Evolutionary conservation across 2,329 filamentous ascomycete species (phyloP), one percentile per base, ranked within the genome.

Genomic region (Aspergillus sergii): DNA sequence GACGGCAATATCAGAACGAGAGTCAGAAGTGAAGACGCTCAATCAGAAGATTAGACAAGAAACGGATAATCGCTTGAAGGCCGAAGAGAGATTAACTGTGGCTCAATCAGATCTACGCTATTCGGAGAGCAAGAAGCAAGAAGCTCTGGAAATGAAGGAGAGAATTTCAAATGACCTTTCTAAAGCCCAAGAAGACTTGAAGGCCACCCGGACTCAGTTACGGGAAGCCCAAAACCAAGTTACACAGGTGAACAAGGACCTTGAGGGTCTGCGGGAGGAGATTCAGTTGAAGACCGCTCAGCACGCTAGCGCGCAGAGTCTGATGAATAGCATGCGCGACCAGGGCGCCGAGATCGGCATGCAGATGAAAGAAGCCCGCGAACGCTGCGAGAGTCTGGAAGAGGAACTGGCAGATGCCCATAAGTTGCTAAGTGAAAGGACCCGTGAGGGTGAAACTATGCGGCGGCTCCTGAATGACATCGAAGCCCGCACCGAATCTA

Each of bases 381-480:
- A 90, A 57, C 89, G 93, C 68, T 91, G 89, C 45, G 94, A 97
- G 72, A 91, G 89, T 62, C 82, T 98, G 0, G 94, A 97, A 73
- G 95, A 99, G 78, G 95, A 99, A 76, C 84, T 98, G 1, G 88
- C 88, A 1, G 95, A 99, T 77, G 90, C 93, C 3, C 93, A 96
- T 75, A 88, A 92, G 62, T 86, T 97, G 64, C 85, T 99, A 2
- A 88, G 87, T 58, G 95, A 99, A 78, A 89, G 95, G 30, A 94
- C 92, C 4, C 88, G 95, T 50, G 95, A 99, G 79, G 92, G 89
- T 30, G 94, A 98, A 80, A 97, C 93, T 0, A 98, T 99, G 94
- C 88, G 95, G 39, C 85, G 93, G 56, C 84, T 98, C 64, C 82
- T 99, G 14, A 89, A 90, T 19, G 94, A 98, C 68, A 92, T 94